Evolutionary conservation across 2,329 filamentous ascomycete genomes (phyloP), one percentile per base, ranked within the genome.

Genomic region (Stenocarpella maydis): DNA sequence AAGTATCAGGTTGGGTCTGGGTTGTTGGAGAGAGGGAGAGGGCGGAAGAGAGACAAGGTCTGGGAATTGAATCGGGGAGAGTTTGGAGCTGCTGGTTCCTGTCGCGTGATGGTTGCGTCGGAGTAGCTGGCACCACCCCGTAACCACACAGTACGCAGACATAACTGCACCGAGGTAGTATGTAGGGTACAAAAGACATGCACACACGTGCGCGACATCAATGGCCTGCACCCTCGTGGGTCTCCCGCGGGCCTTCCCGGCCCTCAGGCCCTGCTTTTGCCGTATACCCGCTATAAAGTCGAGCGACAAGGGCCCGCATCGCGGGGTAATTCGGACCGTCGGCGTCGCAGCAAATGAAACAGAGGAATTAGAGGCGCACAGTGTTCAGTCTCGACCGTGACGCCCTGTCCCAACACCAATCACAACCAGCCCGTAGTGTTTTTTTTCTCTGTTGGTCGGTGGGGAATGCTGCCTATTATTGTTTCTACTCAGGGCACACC

Each of bases 81-180:
- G 12, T 10, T 47, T 47, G 41, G 41, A 61, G 58, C 58, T 4
- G 15, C 3, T 21, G 26, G 3, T 28, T 14, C 19, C 37, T 63
- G 58, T 63, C 58, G 58, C 58, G 58, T 63, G 58, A 63, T 63
- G 58, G 41, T 49, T 63, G 43, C 43, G 58, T 63, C 58, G 58
- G 21, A 43, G 39, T 39, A 28, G 58, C n/a, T n/a, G n/a, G 24
- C 14, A 7, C 37, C 26, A 34, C 31, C 31, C 4, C 4, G 24
- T 6, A 7, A 21, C 26, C 31, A 21, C 55, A 61, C 55, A 61
- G 54, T 58, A 58, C 19, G 34, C 54, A 26, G 8, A 41, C 15
- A n/a, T n/a, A n/a, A n/a, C n/a, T n/a, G n/a, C n/a, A n/a, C n/a
- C n/a, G n/a, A n/a, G n/a, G n/a, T 37, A 12, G 6, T 7, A 37